Base-by-base conservation (phyloP, 441 rosid genomes). In the Jatropha multifida region DNA sequence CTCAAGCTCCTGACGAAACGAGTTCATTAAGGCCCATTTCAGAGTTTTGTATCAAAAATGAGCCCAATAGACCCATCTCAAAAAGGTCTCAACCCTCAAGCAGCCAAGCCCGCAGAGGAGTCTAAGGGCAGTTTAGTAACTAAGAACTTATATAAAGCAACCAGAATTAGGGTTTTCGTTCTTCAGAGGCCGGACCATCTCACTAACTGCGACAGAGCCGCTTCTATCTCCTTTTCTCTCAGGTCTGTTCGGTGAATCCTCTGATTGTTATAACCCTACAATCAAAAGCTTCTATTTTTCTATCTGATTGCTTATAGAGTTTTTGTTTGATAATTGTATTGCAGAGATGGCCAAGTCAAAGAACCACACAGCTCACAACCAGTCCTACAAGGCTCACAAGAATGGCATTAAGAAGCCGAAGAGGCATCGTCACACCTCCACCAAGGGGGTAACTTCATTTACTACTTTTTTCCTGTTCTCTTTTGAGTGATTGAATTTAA, bases 301-400 rank as follows among this genome's bases (percentile, higher is more conserved):
- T 0, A 7, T 17, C 4, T 40, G 64, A 44, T 20, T n/a, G 0
- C n/a, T 66, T 17, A 11, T n/a, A 61, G 23, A 12, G 27, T 69
- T 7, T 9, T 20, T 37, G 17, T 7, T 11, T 68, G 6, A 23
- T 62, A 4, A 15, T 40, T 60, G 56, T 23, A 56, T 71, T 51
- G 78, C 81, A 90, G 92, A 84, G 65, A 95, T 95, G 98, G 99
- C 99, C 41, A 96, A 96, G 96, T 96, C 99, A 80, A 96, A 96
- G 97, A 96, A 96, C 37, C 99, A 96, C 88, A 96, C 99, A 3
- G 98, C 98, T 0, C 97, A 93, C 83, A 96, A 96, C 88, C 99
- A 96, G 87, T 96, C 99, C 7, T 84, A 89, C 80, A 96, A 96
- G 85, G 97, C 97, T 17, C 99, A 96, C 77, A 88, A 80, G 93